Percentiles rank a stretch among this genome's conserved stretches.
These are phyloP conservation scores for Calycina marina DNA, from an alignment of 2,329 filamentous ascomycete species.

Conservation along the genomic window DNA sequence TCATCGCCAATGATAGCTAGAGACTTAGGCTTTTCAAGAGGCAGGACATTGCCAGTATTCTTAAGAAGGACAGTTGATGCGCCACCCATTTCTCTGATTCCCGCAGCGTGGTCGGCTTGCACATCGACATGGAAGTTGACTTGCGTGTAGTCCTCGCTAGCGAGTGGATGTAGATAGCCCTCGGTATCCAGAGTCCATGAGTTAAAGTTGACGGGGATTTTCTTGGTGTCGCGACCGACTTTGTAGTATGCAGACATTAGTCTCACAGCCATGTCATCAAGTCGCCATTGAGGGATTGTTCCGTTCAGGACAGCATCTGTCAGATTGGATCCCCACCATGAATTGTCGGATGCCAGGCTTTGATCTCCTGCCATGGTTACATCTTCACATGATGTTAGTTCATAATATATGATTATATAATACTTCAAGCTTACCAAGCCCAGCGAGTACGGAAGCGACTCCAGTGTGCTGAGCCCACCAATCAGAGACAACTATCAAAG, in stretches of 20 bases:
- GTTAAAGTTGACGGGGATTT: conserved; percentile 58
- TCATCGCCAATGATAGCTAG: conserved; percentile 71
- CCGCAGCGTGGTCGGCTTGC: conserved; percentile 52
- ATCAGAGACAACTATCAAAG: conserved; percentile 47
- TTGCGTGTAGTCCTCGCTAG: conserved; percentile 45
- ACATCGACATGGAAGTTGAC: conserved; percentile 79
- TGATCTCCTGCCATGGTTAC: conserved; percentile 82
- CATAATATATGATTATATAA: too few species aligned
- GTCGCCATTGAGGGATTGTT: conserved; percentile 70
- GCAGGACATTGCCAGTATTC: conserved; percentile 56
- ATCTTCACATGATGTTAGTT: conserved; percentile 24
- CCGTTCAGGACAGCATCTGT: conserved; percentile 81
- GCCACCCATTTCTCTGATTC: conserved; percentile 65
- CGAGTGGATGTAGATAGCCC: conserved; percentile 51
- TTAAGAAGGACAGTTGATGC: conserved; percentile 81
- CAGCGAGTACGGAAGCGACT: conserved; percentile 52
- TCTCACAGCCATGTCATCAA: conserved; percentile 85
- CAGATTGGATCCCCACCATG: conserved; percentile 65
- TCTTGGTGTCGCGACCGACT: conserved; percentile 28
- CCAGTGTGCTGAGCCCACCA: conserved; percentile 65
- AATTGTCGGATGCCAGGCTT: conserved; percentile 48
- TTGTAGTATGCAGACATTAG: conserved; percentile 61
- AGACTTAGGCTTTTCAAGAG: conserved; percentile 60
- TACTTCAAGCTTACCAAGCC: conserved; percentile 35
- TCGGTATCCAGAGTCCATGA: conserved; percentile 71